phyloP scores from a whole-genome alignment of 768 basidiomycete species.

The Mrakia blollopis region DNA sequence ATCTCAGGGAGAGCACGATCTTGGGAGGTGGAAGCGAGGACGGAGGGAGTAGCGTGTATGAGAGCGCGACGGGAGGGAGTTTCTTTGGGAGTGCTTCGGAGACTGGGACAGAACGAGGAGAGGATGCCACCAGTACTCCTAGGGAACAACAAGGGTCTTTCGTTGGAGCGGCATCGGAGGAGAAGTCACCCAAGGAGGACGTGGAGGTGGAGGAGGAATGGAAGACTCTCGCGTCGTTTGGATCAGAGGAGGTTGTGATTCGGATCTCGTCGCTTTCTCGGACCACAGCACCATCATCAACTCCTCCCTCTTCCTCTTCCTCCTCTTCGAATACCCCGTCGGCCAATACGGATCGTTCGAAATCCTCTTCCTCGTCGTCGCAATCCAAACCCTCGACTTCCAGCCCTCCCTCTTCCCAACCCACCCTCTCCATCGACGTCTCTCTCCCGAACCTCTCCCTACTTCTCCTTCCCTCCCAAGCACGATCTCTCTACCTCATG shows the following conservation, averaged over 20 bases:
- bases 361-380: neutral
- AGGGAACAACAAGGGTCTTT: too few relatives aligned
- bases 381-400: neutral
- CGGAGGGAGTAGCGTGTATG: conserved; percentile 18
- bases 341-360: neutral
- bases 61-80: conserved; percentile 28
- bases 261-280: conserved; percentile 52
- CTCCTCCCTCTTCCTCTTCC: neutral
- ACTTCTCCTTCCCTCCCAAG: conserved; percentile 23
- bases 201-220: conserved; percentile 14
- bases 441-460: neutral
- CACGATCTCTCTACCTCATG: conserved; percentile 4
- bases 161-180: neutral
- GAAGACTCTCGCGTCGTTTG: conserved; percentile 49
- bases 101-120: neutral
- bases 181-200: neutral
- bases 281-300: neutral
- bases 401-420: neutral
- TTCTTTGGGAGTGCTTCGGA: conserved; percentile 13
- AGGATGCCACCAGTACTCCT: too few relatives aligned
- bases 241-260: conserved; percentile 58
- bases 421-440: neutral
- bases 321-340: neutral
- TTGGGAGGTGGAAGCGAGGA: neutral
- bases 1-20: conserved; percentile 38